These are phyloP conservation scores for Penicillium atrosanguineum DNA, from an alignment of 495 filamentous ascomycete species.

Conservation along the genomic window DNA sequence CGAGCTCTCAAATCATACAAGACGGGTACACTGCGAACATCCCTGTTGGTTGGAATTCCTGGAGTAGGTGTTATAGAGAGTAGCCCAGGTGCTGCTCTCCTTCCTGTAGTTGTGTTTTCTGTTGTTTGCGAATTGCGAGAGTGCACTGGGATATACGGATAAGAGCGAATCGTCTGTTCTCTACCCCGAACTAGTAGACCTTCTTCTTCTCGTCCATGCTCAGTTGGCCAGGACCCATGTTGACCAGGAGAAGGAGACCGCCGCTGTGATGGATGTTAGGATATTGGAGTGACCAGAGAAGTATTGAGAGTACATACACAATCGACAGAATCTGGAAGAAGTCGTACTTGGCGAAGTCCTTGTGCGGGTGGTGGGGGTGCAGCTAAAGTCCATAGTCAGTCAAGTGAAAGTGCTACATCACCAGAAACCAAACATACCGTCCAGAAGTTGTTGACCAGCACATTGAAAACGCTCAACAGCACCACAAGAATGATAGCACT, in stretches of 20 bases:
- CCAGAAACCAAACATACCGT: slow-evolving; percentile 63
- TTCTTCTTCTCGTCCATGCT: slow-evolving; percentile 99
- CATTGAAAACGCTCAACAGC: slow-evolving; percentile 92
- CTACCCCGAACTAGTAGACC: slow-evolving; percentile 69
- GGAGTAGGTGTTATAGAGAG: neutral
- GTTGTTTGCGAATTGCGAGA: slow-evolving; percentile 5
- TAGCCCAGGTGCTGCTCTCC: neutral
- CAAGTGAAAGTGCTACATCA: neutral
- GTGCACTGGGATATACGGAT: slow-evolving; percentile 15
- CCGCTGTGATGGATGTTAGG: slow-evolving; percentile 52
- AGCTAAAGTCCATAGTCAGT: slow-evolving; percentile 57
- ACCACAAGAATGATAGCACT: slow-evolving; percentile 92
- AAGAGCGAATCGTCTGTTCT: slow-evolving; percentile 4
- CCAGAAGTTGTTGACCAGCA: slow-evolving; percentile 99
- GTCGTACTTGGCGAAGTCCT: slow-evolving; percentile 99
- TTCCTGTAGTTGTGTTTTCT: neutral
- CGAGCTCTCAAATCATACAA: neutral
- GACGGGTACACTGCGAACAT: neutral
- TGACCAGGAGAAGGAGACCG: slow-evolving; percentile 90
- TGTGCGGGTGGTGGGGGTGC: slow-evolving; percentile 96
- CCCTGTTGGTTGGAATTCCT: neutral
- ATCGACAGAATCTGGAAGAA: slow-evolving; percentile 99
- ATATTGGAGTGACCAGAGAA: neutral
- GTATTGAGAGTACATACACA: slow-evolving; percentile 60
- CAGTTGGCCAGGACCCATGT: slow-evolving; percentile 96